These are phyloP conservation scores for Arabis alpina DNA, from an alignment of 345 rosid genomes.

Conservation along the genomic window DNA sequence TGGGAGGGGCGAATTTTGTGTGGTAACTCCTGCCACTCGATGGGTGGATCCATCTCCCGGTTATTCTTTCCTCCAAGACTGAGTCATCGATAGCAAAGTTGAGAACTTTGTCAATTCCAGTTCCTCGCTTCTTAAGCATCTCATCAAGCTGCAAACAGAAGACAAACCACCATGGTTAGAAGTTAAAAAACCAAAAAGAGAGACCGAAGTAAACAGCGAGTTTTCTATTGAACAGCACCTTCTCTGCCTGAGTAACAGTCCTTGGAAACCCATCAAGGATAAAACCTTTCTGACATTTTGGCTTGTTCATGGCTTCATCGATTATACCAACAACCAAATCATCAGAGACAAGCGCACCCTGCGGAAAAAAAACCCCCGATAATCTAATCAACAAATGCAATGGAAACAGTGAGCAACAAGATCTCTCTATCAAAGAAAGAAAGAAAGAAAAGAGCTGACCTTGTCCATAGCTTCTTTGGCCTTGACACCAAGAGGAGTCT, in stretches of 20 bases:
- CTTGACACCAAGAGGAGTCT: conserved; percentile 91
- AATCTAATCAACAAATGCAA: conserved; percentile 20
- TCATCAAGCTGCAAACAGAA: conserved; percentile 71
- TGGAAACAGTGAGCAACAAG: not conserved
- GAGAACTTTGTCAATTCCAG: conserved; percentile 74
- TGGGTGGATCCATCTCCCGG: conserved; percentile 93
- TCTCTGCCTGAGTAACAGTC: conserved; percentile 86
- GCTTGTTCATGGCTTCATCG: conserved; percentile 91
- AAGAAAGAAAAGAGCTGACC: conserved; percentile 41
- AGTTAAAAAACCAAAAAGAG: not conserved
- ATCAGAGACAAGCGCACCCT: conserved; percentile 90
- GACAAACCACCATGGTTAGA: conserved; percentile 25
- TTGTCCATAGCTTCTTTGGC: conserved; percentile 98
- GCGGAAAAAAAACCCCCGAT: not conserved
- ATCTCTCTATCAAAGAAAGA: not conserved
- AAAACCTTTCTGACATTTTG: conserved; percentile 83
- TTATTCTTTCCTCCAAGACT: conserved; percentile 91
- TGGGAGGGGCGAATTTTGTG: conserved; percentile 79
- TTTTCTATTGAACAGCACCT: conserved; percentile 46
- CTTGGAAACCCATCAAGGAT: conserved; percentile 95
- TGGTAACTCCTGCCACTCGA: conserved; percentile 91
- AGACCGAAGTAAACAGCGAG: not conserved
- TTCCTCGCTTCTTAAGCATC: conserved; percentile 81
- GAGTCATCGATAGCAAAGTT: conserved; percentile 86
- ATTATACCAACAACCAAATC: conserved; percentile 95